Evolutionary conservation across 2,329 filamentous ascomycete genomes (phyloP).

Genomic region (Blastomyces emzantsi): DNA sequence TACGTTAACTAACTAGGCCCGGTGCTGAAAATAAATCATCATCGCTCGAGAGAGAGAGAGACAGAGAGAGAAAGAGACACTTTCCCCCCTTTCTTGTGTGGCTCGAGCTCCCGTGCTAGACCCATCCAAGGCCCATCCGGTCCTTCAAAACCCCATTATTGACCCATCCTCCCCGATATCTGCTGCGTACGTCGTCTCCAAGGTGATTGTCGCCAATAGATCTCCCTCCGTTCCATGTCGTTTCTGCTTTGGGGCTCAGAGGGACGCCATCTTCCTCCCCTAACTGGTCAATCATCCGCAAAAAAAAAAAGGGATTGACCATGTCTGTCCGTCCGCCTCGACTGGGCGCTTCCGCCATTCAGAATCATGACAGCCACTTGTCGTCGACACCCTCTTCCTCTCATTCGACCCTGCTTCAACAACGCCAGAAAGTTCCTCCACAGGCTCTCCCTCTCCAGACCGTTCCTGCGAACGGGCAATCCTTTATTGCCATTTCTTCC

Average conservation of each 20-base stretch:
- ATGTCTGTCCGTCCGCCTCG: constrained; percentile 14
- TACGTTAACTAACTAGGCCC: neutral
- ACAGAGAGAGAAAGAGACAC: neutral
- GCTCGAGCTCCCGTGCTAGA: neutral
- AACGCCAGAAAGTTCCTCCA: constrained; percentile 3
- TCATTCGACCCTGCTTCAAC: constrained; percentile 9
- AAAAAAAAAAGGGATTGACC: neutral
- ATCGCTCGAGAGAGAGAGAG: too few species aligned
- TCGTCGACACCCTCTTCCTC: constrained; percentile 10
- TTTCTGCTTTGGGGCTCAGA: neutral
- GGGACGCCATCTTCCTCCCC: neutral
- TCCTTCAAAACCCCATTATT: neutral
- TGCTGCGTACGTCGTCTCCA: neutral
- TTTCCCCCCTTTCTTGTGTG: neutral
- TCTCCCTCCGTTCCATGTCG: constrained; percentile 3
- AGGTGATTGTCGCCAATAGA: constrained; percentile 8
- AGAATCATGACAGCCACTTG: neutral
- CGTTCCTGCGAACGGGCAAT: neutral
- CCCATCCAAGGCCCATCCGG: neutral
- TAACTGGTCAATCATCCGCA: constrained; percentile 6
- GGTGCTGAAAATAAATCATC: neutral
- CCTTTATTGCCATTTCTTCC: constrained; percentile 16
- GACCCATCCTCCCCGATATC: neutral
- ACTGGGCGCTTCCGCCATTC: constrained; percentile 16
- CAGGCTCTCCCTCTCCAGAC: neutral